phyloP scores from a whole-genome alignment of 225 moss, liverwort and hornwort genomes.

The Pseudisothecium myosuroides region DNA sequence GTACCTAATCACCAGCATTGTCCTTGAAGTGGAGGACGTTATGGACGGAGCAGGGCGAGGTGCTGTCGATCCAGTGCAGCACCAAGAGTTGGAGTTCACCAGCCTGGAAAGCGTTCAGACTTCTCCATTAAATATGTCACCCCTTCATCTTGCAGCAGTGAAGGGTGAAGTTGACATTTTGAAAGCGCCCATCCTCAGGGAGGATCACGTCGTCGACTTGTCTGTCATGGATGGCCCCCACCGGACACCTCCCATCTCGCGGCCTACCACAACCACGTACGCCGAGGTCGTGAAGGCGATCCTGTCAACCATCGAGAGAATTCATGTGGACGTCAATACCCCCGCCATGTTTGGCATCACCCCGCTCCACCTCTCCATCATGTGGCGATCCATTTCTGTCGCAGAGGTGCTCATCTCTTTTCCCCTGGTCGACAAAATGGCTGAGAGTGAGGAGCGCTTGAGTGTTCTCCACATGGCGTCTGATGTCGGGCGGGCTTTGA shows the following conservation, averaged over 20 bases:
- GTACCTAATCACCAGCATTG: background rate
- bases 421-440: slow-evolving; percentile 13
- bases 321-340: slow-evolving; percentile 23
- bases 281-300: slow-evolving; percentile 12
- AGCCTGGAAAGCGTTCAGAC: background rate
- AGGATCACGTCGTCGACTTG: background rate
- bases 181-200: background rate
- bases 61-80: background rate
- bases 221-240: slow-evolving; percentile 14
- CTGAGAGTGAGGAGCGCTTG: slow-evolving; percentile 9
- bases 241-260: slow-evolving; percentile 46
- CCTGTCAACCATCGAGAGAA: background rate
- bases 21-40: background rate
- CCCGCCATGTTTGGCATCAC: slow-evolving; percentile 29
- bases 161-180: slow-evolving; percentile 12
- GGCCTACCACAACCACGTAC: slow-evolving; percentile 24
- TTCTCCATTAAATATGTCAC: slow-evolving; percentile 17
- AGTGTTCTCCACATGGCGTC: slow-evolving; percentile 39
- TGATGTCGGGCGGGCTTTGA: slow-evolving; percentile 10
- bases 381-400: slow-evolving; percentile 12
- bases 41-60: background rate
- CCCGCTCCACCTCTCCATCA: slow-evolving; percentile 31
- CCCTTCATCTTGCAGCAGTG: slow-evolving; percentile 24
- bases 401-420: slow-evolving; percentile 4
- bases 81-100: background rate